Percentiles rank a stretch among this genome's conserved stretches.
phyloP scores from a whole-genome alignment of 2,329 filamentous ascomycete species.

The Colletotrichum echinochloae region DNA sequence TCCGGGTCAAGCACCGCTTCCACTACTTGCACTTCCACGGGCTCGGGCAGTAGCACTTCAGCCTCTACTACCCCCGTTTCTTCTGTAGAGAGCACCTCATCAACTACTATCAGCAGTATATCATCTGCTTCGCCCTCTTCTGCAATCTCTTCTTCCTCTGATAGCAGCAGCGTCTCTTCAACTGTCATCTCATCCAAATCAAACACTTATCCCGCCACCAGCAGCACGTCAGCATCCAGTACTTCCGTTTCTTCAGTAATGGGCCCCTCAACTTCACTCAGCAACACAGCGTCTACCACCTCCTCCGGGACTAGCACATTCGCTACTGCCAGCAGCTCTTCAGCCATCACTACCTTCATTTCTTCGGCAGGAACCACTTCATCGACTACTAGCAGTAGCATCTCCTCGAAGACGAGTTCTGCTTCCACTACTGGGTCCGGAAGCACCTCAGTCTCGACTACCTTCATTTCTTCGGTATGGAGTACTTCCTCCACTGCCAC shows the following conservation, averaged over 20 bases:
- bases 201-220: neutral
- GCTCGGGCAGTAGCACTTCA: no score
- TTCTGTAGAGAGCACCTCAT: no score
- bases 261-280: neutral
- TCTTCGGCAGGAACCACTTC: neutral
- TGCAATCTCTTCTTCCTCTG: neutral
- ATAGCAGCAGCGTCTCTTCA: no score
- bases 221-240: no score
- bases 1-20: neutral
- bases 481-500: no score
- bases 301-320: neutral
- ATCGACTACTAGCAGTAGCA: neutral
- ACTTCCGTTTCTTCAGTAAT: no score
- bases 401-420: no score
- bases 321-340: neutral
- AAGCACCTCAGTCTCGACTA: no score
- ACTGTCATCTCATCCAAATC: neutral
- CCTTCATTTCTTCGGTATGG: no score
- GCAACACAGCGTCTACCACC: neutral
- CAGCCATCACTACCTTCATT: neutral
- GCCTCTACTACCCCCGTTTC: neutral
- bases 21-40: no score
- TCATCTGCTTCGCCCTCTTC: neutral
- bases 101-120: conserved; percentile 9
- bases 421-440: no score